Conservation (phyloP, 208 protist species). For the Angomonas desouzai region DNA sequence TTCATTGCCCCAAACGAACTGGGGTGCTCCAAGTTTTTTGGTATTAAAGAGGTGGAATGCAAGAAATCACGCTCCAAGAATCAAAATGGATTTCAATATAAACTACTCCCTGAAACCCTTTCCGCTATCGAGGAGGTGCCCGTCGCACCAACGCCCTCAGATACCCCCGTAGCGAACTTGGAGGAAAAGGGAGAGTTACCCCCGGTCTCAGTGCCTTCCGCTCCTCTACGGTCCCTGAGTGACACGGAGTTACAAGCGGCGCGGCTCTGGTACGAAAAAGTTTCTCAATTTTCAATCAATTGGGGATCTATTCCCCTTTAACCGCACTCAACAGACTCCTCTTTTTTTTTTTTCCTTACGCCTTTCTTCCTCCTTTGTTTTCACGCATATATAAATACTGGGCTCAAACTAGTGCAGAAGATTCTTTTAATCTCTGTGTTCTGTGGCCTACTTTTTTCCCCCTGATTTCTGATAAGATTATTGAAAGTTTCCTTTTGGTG, state of each 20-base stretch:
- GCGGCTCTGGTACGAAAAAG: constrained; percentile 9
- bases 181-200: too few relatives aligned
- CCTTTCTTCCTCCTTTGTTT: constrained; percentile 7
- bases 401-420: too few relatives aligned
- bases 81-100: background rate
- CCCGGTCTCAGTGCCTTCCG: too few relatives aligned
- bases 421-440: too few relatives aligned
- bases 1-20: background rate
- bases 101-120: background rate
- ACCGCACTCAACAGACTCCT: background rate
- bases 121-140: background rate
- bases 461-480: too few relatives aligned
- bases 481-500: too few relatives aligned
- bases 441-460: constrained; percentile 4
- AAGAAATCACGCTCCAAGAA: constrained; percentile 3
- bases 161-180: too few relatives aligned
- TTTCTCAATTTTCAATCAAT: constrained; percentile 6
- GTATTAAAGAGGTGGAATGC: background rate
- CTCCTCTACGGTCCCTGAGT: too few relatives aligned
- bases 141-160: too few relatives aligned
- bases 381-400: background rate
- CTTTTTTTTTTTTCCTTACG: constrained; percentile 10
- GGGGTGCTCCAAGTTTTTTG: background rate
- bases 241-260: background rate
- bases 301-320: background rate